Evolutionary conservation across 495 filamentous ascomycete genomes (phyloP), one percentile per base, ranked within the genome.

Genomic region (Rhypophila decipiens): DNA sequence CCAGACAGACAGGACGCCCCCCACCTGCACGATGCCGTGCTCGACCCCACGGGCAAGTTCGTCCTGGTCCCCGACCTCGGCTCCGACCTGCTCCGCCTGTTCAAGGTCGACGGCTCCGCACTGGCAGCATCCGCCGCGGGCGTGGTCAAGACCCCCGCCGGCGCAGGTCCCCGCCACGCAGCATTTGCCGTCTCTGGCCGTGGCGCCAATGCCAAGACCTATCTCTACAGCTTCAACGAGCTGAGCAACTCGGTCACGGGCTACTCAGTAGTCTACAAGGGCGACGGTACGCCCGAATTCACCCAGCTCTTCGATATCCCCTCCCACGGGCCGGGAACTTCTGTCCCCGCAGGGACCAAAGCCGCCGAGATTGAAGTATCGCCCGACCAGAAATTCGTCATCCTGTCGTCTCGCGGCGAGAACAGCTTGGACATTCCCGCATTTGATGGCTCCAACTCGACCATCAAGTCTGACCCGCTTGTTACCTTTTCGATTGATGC

Each of bases 1-100:
- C 61, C 76, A n/a, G n/a, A n/a, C 1, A 78, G 83, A 36, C 85
- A 89, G 61, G 77, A 82, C n/a, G 67, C 71, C 1, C 69, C 86
- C 20, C 86, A 86, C 56, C 85, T 84, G 2, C 86, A 90, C 59
- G 69, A 83, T 39, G 73, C 75, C 13, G 62, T 84, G 53, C 61
- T 86, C 5, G 86, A 90, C 55, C 85, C 85, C 1, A 83, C 82
- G 0, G 78, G 74, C 2, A 61, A 71, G 31, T 89, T 78, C 61
- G 50, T 86, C 33, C 56, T 90, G 1, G 70, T 80, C 10, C 83
- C 86, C 1, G 86, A 90, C 55, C 73, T 89, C 2, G 86, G 86
- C 46, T 75, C 83, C 1, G 86, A 90, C 53, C 53, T 84, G 4
- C 51, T 88, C 46, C 80, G 79, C 52, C 66, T 89, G 41, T 82